Conservation (phyloP, 495 filamentous ascomycete genomes). For the Usnea hakonensis region DNA sequence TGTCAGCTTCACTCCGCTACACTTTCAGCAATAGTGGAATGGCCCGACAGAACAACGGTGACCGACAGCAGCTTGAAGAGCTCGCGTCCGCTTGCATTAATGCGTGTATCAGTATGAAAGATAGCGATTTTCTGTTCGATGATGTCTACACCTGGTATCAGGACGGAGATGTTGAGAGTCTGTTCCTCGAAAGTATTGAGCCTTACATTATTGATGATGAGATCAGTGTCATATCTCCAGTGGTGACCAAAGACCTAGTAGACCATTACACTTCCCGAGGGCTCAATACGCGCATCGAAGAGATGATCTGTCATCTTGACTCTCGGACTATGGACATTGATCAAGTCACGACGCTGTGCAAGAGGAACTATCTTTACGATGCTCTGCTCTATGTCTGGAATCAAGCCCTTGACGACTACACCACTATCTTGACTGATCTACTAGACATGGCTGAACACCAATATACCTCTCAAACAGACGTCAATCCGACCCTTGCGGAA, state of each 20-base stretch:
- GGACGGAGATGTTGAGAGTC: conserved; percentile 58
- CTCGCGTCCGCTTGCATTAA: conserved; percentile 77
- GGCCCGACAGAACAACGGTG: conserved; percentile 43
- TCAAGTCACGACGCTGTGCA: conserved; percentile 83
- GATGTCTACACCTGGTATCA: conserved; percentile 86
- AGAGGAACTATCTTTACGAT: conserved; percentile 84
- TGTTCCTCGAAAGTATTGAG: conserved; percentile 83
- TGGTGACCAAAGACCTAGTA: conserved; percentile 78
- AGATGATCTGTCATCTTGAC: conserved; percentile 88
- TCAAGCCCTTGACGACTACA: conserved; percentile 76
- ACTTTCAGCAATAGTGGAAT: conserved; percentile 61
- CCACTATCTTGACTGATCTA: conserved; percentile 82
- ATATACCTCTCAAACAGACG: conserved; percentile 28
- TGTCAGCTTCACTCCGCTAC: conserved; percentile 86
- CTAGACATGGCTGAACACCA: conserved; percentile 56
- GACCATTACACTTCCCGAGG: conserved; percentile 67
- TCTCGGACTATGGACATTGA: conserved; percentile 89
- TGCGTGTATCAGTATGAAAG: conserved; percentile 66
- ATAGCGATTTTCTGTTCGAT: conserved; percentile 80
- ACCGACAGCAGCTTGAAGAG: conserved; percentile 55
- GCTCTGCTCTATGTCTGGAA: conserved; percentile 98
- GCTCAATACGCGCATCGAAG: conserved; percentile 71
- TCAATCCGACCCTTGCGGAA: conserved; percentile 14
- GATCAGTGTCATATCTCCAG: conserved; percentile 68
- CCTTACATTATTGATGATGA: conserved; percentile 73